phyloP scores from a whole-genome alignment of 1,139 yeast genomes.

The Hyphopichia wangnamkhiaoensis region DNA sequence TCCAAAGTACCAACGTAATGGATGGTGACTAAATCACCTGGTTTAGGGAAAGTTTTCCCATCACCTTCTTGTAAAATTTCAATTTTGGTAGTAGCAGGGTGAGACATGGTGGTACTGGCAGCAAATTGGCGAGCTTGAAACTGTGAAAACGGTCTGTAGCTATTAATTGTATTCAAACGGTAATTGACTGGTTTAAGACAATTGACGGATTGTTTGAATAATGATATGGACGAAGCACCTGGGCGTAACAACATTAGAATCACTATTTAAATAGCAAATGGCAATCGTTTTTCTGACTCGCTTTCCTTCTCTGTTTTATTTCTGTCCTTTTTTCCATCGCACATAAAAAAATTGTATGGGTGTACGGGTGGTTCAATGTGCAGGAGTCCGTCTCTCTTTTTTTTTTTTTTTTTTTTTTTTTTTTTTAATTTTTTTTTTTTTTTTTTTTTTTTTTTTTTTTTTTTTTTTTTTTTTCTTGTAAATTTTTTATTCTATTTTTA shows the following conservation, averaged over 20 bases:
- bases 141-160: neutral
- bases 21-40: constrained; percentile 85
- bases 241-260: neutral
- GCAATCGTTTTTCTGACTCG: neutral
- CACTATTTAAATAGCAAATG: neutral
- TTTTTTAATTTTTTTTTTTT: too few species aligned
- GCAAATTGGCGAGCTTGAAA: neutral
- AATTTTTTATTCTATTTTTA: too few species aligned
- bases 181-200: constrained; percentile 3
- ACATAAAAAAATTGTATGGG: neutral
- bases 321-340: neutral
- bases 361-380: neutral
- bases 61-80: constrained; percentile 64
- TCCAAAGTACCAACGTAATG: constrained; percentile 95
- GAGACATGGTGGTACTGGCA: constrained; percentile 28
- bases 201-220: constrained; percentile 4
- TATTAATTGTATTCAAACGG: constrained; percentile 1
- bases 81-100: constrained; percentile 44
- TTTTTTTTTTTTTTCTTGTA: neutral
- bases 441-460: too few species aligned
- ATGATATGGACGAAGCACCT: too few species aligned
- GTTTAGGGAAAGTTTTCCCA: constrained; percentile 80
- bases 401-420: too few species aligned
- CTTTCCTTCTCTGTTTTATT: too few species aligned
- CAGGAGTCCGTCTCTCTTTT: neutral